phyloP scores from a whole-genome alignment of 805 yeast species.

The Clavispora vitiphila region DNA sequence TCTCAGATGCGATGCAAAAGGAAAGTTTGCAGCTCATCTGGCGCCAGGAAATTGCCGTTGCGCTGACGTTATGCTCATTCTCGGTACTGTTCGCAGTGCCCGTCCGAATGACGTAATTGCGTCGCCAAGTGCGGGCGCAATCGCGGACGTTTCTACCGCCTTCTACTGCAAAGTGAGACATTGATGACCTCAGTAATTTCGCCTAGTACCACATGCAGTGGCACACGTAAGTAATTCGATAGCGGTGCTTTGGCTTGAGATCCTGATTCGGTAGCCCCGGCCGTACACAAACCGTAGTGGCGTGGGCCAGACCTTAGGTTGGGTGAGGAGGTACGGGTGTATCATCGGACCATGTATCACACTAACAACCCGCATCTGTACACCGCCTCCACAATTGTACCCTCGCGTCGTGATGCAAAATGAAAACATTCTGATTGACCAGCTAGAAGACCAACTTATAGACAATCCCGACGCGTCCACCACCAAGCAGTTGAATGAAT shows the following conservation, averaged over 20 bases:
- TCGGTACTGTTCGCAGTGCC: too few species aligned
- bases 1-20: too few species aligned
- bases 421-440: constrained; percentile 34
- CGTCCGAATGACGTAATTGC: neutral
- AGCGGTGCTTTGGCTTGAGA: too few species aligned
- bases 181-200: neutral
- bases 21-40: too few species aligned
- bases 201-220: neutral
- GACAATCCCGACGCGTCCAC: constrained; percentile 37
- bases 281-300: neutral
- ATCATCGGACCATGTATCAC: neutral
- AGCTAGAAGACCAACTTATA: constrained; percentile 44
- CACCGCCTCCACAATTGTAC: neutral
- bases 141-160: neutral
- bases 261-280: too few species aligned
- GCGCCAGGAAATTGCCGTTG: neutral
- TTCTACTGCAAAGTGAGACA: neutral
- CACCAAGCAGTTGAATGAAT: constrained; percentile 23
- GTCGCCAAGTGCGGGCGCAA: neutral
- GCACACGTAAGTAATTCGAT: too few species aligned
- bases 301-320: neutral
- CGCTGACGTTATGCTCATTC: neutral
- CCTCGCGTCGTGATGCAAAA: constrained; percentile 10
- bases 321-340: too few species aligned
- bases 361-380: neutral